Percentiles rank a stretch among this genome's conserved stretches.
Evolutionary conservation across 1,284 basidiomycete species (phyloP).

Genomic region (Ustanciosporium gigantosporum): DNA sequence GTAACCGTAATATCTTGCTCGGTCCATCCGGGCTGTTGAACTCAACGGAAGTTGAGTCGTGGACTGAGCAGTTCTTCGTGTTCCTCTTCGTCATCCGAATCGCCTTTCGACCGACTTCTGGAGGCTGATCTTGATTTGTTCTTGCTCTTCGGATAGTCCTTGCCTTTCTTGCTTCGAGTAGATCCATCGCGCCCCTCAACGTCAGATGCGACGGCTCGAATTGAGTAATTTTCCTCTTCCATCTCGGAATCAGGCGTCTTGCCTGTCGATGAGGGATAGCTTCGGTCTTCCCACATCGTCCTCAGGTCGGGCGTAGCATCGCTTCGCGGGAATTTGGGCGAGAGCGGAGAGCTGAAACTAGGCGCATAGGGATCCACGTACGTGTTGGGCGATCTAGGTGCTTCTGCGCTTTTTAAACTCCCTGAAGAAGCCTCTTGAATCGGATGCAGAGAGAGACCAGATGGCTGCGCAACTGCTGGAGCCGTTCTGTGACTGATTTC

Average conservation of each 20-base stretch:
- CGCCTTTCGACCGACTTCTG: slow-evolving; percentile 2
- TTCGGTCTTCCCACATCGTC: slow-evolving; percentile 21
- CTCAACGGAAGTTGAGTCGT: slow-evolving; percentile 10
- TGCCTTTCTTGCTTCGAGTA: slow-evolving; percentile 5
- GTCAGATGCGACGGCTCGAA: slow-evolving; percentile 25
- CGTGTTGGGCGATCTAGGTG: slow-evolving; percentile 3
- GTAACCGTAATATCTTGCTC: too few relatives aligned
- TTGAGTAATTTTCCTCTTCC: slow-evolving; percentile 25
- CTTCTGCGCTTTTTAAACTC: slow-evolving; percentile 12
- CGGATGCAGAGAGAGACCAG: slow-evolving; percentile 8
- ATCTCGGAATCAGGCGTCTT: slow-evolving; percentile 13
- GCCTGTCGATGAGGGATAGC: slow-evolving; percentile 19
- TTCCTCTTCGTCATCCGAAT: slow-evolving; percentile 27
- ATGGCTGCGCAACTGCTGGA: slow-evolving; percentile 1
- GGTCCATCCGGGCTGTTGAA: too few relatives aligned
- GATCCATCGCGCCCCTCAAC: slow-evolving; percentile 2
- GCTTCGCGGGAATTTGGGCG: slow-evolving; percentile 15
- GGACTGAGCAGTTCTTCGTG: slow-evolving; percentile 35
- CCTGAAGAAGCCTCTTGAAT: slow-evolving; percentile 28
- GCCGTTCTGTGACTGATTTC: neutral
- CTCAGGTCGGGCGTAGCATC: slow-evolving; percentile 8
- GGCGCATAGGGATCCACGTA: slow-evolving; percentile 33
- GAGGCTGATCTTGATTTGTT: slow-evolving; percentile 19
- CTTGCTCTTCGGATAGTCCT: slow-evolving; percentile 31
- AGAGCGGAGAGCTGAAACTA: slow-evolving; percentile 16